Evolutionary conservation across 768 basidiomycete species (phyloP), one percentile per base, ranked within the genome.

Genomic region (Russula sp.): DNA sequence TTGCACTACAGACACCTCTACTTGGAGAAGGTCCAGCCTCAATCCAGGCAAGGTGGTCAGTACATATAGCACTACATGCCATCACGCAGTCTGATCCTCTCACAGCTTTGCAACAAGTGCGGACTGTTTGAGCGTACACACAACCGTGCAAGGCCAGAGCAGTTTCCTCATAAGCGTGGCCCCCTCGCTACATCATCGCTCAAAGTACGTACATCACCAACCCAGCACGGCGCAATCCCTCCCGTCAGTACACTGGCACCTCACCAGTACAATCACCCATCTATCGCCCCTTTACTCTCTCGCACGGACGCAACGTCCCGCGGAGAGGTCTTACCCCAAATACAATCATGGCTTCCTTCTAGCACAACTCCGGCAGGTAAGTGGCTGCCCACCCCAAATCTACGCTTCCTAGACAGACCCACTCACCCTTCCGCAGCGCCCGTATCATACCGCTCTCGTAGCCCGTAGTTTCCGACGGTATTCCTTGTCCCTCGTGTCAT

Each of bases 101-200:
- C 8, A 5, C 56, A 80, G 79, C 72, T 81, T 39, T 76, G 74
- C 69, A 75, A 77, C 77, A 90, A 90, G 70, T 90, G 88, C 67
- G 88, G 88, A 16, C 73, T 90, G 5, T 90, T 90, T 65, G 88
- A 90, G 72, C 81, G 88, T 46, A 90, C 88, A 0, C 88, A 90
- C 72, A 87, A 86, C 14, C 81, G 86, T 16, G 85, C 88, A 10
- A 77, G 89, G 45, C 88, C 88, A 0, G 87, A 89, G 65, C 88
- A 88, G 67, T 90, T 90, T 71, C 88, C 88, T 5, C 88, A 88
- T 75, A 87, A 87, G 67, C 80, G 88, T 42, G 87, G 87, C 0
- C 86, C 87, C 0, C 75, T 88, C 38, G 81, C 86, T 10, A 70
- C 80, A 3, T 75, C 79, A 22, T 56, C 77, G 78, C 65, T 76